These are phyloP conservation scores for Suillus luteus DNA, from an alignment of 768 basidiomycete species.

Conservation along the genomic window DNA sequence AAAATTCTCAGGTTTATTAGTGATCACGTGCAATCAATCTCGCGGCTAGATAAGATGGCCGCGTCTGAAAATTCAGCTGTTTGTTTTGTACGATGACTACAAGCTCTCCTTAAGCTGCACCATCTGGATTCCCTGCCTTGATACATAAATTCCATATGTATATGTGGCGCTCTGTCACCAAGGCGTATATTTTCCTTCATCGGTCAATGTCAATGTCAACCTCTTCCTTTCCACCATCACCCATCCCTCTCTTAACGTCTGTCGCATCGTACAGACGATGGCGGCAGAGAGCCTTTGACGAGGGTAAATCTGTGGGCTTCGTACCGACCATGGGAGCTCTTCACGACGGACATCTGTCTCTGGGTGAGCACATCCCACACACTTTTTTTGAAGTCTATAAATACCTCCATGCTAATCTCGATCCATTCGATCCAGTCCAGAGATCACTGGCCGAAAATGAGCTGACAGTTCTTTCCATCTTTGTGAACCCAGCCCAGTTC, in stretches of 20 bases:
- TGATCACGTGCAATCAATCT: background rate
- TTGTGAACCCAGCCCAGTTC: slow-evolving; percentile 98
- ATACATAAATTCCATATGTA: background rate
- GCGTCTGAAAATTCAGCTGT: background rate
- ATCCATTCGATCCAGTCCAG: slow-evolving; percentile 55
- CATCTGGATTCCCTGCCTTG: background rate
- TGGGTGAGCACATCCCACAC: slow-evolving; percentile 61
- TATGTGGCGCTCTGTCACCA: slow-evolving; percentile 16
- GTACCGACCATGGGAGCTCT: slow-evolving; percentile 99
- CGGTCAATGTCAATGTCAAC: slow-evolving; percentile 24
- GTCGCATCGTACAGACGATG: slow-evolving; percentile 69
- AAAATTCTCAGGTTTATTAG: background rate
- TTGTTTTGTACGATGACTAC: slow-evolving; percentile 6
- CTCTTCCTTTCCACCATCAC: slow-evolving; percentile 29
- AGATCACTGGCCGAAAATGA: slow-evolving; percentile 78
- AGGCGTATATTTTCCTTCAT: background rate
- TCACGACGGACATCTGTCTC: slow-evolving; percentile 89
- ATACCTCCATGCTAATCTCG: slow-evolving; percentile 9
- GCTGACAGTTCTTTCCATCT: slow-evolving; percentile 89
- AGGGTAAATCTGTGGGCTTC: slow-evolving; percentile 76
- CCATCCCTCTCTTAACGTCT: slow-evolving; percentile 56
- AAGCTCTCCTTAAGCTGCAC: background rate
- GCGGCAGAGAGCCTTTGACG: slow-evolving; percentile 62
- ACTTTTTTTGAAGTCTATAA: background rate
- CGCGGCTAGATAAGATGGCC: background rate